Conservation (phyloP, 352 stramenopile species). For the Pythium diclinum region DNA sequence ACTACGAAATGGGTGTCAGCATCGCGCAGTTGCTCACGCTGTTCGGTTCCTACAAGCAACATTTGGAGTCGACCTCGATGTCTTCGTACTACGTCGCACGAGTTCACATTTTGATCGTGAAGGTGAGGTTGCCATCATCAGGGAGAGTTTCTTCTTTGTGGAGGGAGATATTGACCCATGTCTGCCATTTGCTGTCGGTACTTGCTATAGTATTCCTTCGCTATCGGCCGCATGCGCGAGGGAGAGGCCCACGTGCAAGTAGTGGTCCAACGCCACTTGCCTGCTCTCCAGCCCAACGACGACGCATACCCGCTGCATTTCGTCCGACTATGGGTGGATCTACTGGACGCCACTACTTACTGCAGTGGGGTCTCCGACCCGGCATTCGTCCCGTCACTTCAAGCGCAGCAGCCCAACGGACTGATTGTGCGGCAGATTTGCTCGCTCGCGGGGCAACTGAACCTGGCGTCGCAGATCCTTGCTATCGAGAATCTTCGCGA, state of each 20-base stretch:
- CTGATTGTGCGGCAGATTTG: conserved; percentile 37
- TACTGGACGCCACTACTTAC: conserved; percentile 49
- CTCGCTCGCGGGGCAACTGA: conserved; percentile 45
- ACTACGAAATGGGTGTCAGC: conserved; percentile 59
- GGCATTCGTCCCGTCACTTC: conserved; percentile 9
- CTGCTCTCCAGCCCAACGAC: conserved; percentile 25
- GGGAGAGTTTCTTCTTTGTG: neutral
- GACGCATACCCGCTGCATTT: conserved; percentile 48
- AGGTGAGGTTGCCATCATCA: conserved; percentile 35
- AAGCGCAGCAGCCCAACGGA: conserved; percentile 4
- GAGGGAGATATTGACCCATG: neutral
- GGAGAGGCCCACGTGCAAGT: conserved; percentile 53
- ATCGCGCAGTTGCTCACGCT: conserved; percentile 60
- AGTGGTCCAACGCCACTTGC: conserved; percentile 49
- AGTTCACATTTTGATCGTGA: conserved; percentile 62
- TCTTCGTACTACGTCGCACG: conserved; percentile 51
- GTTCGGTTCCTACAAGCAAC: conserved; percentile 43
- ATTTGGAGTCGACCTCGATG: conserved; percentile 45
- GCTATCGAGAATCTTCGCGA: conserved; percentile 39
- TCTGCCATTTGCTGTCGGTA: conserved; percentile 1
- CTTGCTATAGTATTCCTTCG: conserved; percentile 45
- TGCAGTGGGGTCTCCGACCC: conserved; percentile 37
- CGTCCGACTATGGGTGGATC: conserved; percentile 52
- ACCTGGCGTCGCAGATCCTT: conserved; percentile 47
- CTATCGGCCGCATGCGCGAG: conserved; percentile 51